A percentile compares a stretch with the other conserved stretches of the same genome.
These are phyloP conservation scores for Takakia lepidozioides DNA, from an alignment of 225 moss, liverwort and hornwort genomes.

Conservation along the genomic window DNA sequence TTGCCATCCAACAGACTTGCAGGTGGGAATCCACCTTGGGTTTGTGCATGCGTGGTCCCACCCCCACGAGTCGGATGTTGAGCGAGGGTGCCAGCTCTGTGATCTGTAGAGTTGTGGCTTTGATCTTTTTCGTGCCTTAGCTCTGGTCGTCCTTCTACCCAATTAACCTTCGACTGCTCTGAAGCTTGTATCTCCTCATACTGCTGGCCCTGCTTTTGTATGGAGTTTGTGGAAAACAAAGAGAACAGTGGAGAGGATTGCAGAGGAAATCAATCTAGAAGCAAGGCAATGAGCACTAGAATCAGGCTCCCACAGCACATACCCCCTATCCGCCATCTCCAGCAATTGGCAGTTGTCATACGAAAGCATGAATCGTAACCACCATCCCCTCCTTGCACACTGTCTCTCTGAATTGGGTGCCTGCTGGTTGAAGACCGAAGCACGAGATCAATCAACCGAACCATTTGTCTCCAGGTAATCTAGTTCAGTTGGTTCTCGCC, in stretches of 20 bases:
- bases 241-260: conserved; percentile 1
- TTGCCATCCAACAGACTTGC: background rate
- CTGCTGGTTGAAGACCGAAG: no score
- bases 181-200: background rate
- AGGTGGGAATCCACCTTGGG: background rate
- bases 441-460: no score
- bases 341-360: background rate
- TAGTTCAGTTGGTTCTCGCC: no score
- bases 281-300: background rate
- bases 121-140: background rate
- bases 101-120: background rate
- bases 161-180: background rate
- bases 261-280: conserved; percentile 1
- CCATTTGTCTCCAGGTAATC: no score
- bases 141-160: background rate
- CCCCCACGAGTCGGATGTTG: background rate
- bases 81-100: no score
- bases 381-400: no score
- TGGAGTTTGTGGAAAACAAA: background rate
- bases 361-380: no score
- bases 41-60: background rate
- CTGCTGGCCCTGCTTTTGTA: background rate
- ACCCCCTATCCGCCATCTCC: conserved; percentile 1
- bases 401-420: no score
- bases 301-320: background rate